Evolutionary conservation across 495 filamentous ascomycete genomes (phyloP).

Genomic region (Chaetomidium leptoderma): DNA sequence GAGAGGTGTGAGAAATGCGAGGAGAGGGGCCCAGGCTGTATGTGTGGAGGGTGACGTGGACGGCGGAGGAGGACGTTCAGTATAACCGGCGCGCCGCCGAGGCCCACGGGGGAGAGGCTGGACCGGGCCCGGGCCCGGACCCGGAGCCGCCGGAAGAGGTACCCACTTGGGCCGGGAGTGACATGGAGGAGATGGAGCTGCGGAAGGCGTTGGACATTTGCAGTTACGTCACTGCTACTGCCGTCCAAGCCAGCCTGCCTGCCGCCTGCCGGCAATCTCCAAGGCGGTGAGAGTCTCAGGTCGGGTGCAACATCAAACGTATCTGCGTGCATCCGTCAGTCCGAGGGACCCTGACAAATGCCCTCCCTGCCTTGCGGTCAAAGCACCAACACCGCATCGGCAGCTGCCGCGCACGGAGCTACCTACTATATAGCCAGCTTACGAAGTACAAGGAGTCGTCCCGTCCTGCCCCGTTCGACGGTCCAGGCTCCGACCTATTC

Average conservation of each 20-base stretch:
- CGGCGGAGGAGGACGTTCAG: neutral
- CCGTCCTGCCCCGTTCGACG: no score
- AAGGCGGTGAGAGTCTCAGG: neutral
- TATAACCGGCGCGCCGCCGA: neutral
- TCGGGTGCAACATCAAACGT: neutral
- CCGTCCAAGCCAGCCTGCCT: no score
- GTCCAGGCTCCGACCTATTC: constrained; percentile 3
- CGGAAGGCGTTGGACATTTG: no score
- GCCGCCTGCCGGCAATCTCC: neutral
- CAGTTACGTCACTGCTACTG: no score
- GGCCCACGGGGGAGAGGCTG: neutral
- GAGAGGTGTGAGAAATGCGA: no score
- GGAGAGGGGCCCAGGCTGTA: neutral
- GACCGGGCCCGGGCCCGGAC: no score
- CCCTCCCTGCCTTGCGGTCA: neutral
- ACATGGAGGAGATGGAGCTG: no score
- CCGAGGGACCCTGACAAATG: neutral
- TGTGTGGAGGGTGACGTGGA: neutral
- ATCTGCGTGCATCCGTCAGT: neutral
- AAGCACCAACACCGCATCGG: neutral
- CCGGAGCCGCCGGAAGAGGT: neutral
- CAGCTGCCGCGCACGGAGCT: neutral
- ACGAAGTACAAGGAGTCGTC: neutral
- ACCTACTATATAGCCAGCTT: no score
- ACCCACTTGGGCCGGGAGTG: no score